Evolutionary conservation across 148 eudicot genomes (phyloP).

Genomic region (Oxyria digyna): DNA sequence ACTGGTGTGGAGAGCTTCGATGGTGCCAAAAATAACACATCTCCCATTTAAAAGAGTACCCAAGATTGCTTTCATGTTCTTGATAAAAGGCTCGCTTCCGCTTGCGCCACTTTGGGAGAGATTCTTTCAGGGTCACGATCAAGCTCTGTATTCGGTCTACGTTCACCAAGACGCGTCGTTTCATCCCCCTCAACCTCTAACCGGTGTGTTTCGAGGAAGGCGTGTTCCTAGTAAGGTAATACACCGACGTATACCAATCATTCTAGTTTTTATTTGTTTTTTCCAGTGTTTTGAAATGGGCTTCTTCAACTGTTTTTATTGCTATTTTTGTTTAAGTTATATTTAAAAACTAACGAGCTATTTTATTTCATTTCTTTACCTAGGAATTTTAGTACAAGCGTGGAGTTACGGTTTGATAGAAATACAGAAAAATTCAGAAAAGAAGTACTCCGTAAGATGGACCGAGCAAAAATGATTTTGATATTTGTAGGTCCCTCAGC

Average conservation of each 20-base stretch:
- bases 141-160: slow-evolving; percentile 60
- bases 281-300: not conserved
- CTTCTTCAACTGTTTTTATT: too few relatives aligned
- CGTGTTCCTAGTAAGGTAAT: slow-evolving; percentile 62
- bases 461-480: too few relatives aligned
- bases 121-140: slow-evolving; percentile 53
- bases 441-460: too few relatives aligned
- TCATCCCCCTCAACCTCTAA: slow-evolving; percentile 19
- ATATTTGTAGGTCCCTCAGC: too few relatives aligned
- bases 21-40: slow-evolving; percentile 21
- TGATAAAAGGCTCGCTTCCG: slow-evolving; percentile 47
- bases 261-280: not conserved
- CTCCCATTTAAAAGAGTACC: slow-evolving; percentile 23
- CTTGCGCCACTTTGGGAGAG: slow-evolving; percentile 68
- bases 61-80: slow-evolving; percentile 79
- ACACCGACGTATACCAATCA: not conserved
- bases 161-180: slow-evolving; percentile 53
- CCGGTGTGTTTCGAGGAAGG: slow-evolving; percentile 61
- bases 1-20: slow-evolving; percentile 51
- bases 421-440: too few relatives aligned
- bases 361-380: too few relatives aligned
- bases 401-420: too few relatives aligned
- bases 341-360: too few relatives aligned
- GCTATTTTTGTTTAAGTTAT: too few relatives aligned
- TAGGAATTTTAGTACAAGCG: too few relatives aligned